Percentiles rank a stretch among this genome's conserved stretches.
Evolutionary conservation across 1,139 yeast genomes (phyloP).

Genomic region (Taphrina deformans): DNA sequence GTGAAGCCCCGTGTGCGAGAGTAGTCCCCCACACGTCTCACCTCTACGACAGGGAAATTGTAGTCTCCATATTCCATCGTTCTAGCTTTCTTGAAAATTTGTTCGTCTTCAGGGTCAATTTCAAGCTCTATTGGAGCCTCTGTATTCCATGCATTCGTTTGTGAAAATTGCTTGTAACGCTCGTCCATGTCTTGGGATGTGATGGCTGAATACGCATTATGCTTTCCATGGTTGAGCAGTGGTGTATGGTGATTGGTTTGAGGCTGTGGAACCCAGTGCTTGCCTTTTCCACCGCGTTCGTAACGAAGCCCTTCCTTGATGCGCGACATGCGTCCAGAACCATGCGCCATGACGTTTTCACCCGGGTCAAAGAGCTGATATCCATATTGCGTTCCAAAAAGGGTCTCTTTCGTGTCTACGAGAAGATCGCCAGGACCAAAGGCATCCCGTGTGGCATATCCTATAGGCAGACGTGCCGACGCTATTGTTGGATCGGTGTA

Average conservation of each 20-base stretch:
- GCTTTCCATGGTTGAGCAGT: not conserved
- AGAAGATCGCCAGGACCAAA: constrained; percentile 71
- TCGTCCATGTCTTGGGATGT: constrained; percentile 8
- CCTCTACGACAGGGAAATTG: constrained; percentile 61
- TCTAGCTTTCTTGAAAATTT: constrained; percentile 50
- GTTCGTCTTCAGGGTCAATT: constrained; percentile 48
- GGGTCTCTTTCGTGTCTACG: constrained; percentile 73
- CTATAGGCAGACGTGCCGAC: constrained; percentile 82
- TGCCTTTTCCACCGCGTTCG: constrained; percentile 71
- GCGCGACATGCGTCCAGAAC: constrained; percentile 66
- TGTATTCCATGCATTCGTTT: constrained; percentile 17
- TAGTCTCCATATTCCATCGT: constrained; percentile 56
- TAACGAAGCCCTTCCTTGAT: constrained; percentile 83
- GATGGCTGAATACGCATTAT: not conserved
- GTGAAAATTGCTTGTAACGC: constrained; percentile 16
- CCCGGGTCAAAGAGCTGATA: constrained; percentile 71
- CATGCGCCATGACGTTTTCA: constrained; percentile 44
- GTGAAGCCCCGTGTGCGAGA: constrained; percentile 10
- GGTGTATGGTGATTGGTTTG: constrained; percentile 13
- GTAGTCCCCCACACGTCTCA: constrained; percentile 47
- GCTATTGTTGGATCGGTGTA: constrained; percentile 96
- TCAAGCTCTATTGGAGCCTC: constrained; percentile 43
- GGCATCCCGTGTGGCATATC: constrained; percentile 57
- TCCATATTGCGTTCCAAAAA: constrained; percentile 74
- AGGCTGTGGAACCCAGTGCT: constrained; percentile 72